A percentile compares a stretch with the other conserved stretches of the same genome.
phyloP scores from a whole-genome alignment of 768 basidiomycete species.

The Tricholoma bakamatsutake region DNA sequence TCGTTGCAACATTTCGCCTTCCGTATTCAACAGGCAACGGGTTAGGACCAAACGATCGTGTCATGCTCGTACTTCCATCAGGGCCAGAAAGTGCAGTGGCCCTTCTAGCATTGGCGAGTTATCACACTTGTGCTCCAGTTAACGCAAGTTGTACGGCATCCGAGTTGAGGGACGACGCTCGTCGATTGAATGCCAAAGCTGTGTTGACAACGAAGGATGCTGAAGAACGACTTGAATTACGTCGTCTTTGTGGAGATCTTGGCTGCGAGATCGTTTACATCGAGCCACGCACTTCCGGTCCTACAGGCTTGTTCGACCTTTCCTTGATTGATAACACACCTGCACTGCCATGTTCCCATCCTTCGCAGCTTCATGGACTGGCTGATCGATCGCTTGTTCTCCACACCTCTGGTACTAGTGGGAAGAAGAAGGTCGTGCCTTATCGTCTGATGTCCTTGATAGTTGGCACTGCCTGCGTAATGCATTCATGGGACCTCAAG shows the following conservation, averaged over 20 bases:
- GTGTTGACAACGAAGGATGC: conserved; percentile 37
- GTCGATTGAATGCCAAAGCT: conserved; percentile 31
- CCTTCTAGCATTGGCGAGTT: conserved; percentile 34
- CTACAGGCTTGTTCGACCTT: conserved; percentile 36
- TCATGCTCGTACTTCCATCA: conserved; percentile 39
- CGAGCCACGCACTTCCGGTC: conserved; percentile 26
- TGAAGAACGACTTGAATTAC: conserved; percentile 31
- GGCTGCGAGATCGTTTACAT: conserved; percentile 35
- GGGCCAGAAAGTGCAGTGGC: conserved; percentile 43
- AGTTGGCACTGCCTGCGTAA: conserved; percentile 38
- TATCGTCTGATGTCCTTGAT: conserved; percentile 37
- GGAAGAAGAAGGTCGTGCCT: conserved; percentile 45
- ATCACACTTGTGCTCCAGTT: conserved; percentile 42
- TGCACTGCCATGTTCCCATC: conserved; percentile 10
- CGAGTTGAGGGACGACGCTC: conserved; percentile 38
- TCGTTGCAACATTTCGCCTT: conserved; percentile 33
- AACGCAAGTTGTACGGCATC: conserved; percentile 40
- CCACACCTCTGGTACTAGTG: conserved; percentile 56
- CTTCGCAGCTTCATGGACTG: conserved; percentile 30
- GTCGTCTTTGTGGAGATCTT: conserved; percentile 26
- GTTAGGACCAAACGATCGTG: conserved; percentile 37
- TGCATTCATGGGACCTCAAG: conserved; percentile 36
- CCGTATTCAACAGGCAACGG: conserved; percentile 25
- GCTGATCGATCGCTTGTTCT: conserved; percentile 48
- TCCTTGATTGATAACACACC: conserved; percentile 18